Evolutionary conservation across 1,284 basidiomycete species (phyloP).

Genomic region (Malassezia equina): DNA sequence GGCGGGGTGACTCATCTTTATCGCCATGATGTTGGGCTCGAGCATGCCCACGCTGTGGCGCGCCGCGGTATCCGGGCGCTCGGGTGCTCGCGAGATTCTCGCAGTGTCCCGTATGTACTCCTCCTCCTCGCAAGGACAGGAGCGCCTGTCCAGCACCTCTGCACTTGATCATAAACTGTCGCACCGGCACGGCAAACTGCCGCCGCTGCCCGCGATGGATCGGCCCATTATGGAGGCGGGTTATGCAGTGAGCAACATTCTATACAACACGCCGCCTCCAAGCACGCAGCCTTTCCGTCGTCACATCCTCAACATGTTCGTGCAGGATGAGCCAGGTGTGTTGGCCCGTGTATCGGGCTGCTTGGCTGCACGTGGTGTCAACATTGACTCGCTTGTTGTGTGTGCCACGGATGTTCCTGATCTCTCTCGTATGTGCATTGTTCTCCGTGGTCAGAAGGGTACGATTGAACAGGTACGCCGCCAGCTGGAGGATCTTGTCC

Average conservation of each 20-base stretch:
- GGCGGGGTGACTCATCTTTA: conserved; percentile 10
- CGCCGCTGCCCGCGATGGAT: conserved; percentile 43
- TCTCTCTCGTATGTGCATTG: conserved; percentile 95
- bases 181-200: conserved; percentile 51
- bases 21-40: conserved; percentile 1
- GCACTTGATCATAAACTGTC: conserved; percentile 83
- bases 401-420: conserved; percentile 96
- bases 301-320: conserved; percentile 93
- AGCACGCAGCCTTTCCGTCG: conserved; percentile 66
- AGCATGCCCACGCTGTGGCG: background rate
- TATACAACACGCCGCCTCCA: conserved; percentile 76
- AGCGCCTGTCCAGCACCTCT: conserved; percentile 56
- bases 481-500: conserved; percentile 45
- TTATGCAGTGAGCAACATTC: conserved; percentile 48
- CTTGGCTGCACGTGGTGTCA: conserved; percentile 91
- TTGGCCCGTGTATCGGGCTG: conserved; percentile 95
- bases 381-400: conserved; percentile 94
- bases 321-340: conserved; percentile 98
- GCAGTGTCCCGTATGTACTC: conserved; percentile 1
- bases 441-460: conserved; percentile 88
- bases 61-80: background rate
- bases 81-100: background rate
- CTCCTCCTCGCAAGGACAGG: background rate
- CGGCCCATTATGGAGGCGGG: conserved; percentile 42
- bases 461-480: conserved; percentile 76